A percentile compares a stretch with the other conserved stretches of the same genome.
Conservation (phyloP, 768 basidiomycete genomes). For the Arthromyces matolae region DNA sequence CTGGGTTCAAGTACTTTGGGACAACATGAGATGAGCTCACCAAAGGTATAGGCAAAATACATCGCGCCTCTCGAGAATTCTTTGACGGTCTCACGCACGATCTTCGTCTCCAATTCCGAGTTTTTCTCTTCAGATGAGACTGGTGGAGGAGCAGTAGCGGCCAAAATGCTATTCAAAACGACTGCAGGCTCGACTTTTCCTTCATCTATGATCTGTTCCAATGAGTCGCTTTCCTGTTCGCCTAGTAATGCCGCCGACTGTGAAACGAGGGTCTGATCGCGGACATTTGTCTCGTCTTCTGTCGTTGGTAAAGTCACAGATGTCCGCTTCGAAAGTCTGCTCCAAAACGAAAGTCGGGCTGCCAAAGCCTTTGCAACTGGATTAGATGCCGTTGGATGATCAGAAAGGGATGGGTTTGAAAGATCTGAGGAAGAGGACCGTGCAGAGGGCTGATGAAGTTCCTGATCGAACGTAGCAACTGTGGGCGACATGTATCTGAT, state of each 20-base stretch:
- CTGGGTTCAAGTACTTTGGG: too few species aligned
- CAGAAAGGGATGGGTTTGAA: constrained; percentile 55
- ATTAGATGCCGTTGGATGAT: constrained; percentile 38
- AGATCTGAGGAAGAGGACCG: constrained; percentile 46
- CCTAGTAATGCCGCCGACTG: constrained; percentile 3
- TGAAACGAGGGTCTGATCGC: constrained; percentile 12
- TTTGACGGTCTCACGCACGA: constrained; percentile 72
- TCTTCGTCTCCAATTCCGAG: constrained; percentile 77
- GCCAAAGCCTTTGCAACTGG: constrained; percentile 64
- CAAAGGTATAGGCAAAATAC: constrained; percentile 87
- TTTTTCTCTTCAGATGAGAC: constrained; percentile 61
- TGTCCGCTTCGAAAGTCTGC: constrained; percentile 49
- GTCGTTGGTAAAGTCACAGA: constrained; percentile 8
- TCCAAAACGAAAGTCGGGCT: constrained; percentile 74
- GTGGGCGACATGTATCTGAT: constrained; percentile 42
- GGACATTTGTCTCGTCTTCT: constrained; percentile 15
- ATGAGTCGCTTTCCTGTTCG: constrained; percentile 31
- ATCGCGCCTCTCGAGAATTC: constrained; percentile 83
- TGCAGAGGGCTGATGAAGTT: constrained; percentile 32
- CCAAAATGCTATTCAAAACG: constrained; percentile 55
- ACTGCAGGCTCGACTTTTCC: constrained; percentile 46
- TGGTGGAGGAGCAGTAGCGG: constrained; percentile 61
- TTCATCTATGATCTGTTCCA: constrained; percentile 44
- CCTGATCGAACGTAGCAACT: constrained; percentile 21
- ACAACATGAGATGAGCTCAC: constrained; percentile 48